phyloP scores from a whole-genome alignment of 306 rosid species.

The Trichosanthes truncata region DNA sequence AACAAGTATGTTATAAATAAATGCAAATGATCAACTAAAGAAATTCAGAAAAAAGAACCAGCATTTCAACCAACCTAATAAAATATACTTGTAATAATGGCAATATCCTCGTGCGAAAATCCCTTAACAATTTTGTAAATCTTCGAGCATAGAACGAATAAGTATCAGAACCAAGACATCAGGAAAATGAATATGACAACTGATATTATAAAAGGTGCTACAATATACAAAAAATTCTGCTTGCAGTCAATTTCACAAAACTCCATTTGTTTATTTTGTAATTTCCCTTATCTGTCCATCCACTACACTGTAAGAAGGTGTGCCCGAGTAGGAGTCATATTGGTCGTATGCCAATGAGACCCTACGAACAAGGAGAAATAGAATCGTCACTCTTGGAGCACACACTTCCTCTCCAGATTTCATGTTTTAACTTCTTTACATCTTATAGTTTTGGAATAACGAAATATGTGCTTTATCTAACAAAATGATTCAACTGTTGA shows the following conservation, averaged over 20 bases:
- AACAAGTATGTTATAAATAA: not conserved
- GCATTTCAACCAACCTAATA: not conserved
- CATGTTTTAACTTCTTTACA: not conserved
- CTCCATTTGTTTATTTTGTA: not conserved
- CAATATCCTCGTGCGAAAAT: not conserved
- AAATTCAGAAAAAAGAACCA: not conserved
- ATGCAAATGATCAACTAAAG: not conserved
- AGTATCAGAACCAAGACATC: not conserved
- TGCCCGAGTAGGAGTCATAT: not conserved
- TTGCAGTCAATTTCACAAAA: too few species aligned
- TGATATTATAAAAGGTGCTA: not conserved
- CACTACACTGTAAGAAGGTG: not conserved
- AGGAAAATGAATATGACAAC: not conserved
- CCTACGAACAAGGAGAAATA: not conserved
- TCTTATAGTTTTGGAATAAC: not conserved
- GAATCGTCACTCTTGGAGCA: not conserved
- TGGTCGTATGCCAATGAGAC: not conserved
- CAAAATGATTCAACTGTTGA: not conserved
- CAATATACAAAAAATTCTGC: too few species aligned
- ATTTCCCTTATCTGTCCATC: not conserved
- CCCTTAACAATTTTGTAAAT: not conserved
- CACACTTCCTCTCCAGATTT: not conserved
- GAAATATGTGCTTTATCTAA: not conserved
- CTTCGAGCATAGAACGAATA: not conserved
- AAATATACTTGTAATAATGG: not conserved